Conservation (phyloP, 495 filamentous ascomycete genomes). For the Hypomontagnella monticulosa region DNA sequence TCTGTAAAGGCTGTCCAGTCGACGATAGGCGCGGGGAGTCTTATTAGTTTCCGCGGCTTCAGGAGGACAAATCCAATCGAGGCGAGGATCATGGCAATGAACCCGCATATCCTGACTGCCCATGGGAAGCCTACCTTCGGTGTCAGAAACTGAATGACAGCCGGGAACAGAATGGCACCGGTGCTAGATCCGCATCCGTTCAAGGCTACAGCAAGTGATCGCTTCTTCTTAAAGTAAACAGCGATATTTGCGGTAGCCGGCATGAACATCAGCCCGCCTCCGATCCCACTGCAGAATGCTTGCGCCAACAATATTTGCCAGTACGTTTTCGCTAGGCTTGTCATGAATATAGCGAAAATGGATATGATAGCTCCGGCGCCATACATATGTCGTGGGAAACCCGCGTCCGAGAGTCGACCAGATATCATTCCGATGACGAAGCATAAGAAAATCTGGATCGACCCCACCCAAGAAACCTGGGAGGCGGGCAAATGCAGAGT, state of each 20-base stretch:
- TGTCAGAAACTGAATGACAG: slow-evolving; percentile 52
- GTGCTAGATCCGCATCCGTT: slow-evolving; percentile 53
- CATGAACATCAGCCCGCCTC: slow-evolving; percentile 55
- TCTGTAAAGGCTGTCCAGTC: slow-evolving; percentile 54
- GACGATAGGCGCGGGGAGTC: slow-evolving; percentile 46
- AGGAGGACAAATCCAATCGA: slow-evolving; percentile 44
- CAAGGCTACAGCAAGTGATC: slow-evolving; percentile 49
- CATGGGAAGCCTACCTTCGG: slow-evolving; percentile 55
- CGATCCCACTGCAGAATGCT: slow-evolving; percentile 51
- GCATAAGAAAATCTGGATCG: slow-evolving; percentile 54
- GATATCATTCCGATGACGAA: slow-evolving; percentile 52
- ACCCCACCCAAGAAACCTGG: slow-evolving; percentile 57
- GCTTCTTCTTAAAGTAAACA: slow-evolving; percentile 52
- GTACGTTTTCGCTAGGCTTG: slow-evolving; percentile 48
- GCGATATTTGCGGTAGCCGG: slow-evolving; percentile 50
- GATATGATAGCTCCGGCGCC: slow-evolving; percentile 42
- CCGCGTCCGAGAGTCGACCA: slow-evolving; percentile 53
- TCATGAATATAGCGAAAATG: slow-evolving; percentile 54
- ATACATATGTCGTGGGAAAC: slow-evolving; percentile 49
- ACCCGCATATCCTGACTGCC: slow-evolving; percentile 52
- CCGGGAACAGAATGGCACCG: slow-evolving; percentile 53
- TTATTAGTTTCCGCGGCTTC: slow-evolving; percentile 45
- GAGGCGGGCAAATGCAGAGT: slow-evolving; percentile 48
- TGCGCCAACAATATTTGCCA: slow-evolving; percentile 57
- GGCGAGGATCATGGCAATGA: slow-evolving; percentile 47